Evolutionary conservation across 805 yeast genomes (phyloP).

Genomic region (Metschnikowia koreensis): DNA sequence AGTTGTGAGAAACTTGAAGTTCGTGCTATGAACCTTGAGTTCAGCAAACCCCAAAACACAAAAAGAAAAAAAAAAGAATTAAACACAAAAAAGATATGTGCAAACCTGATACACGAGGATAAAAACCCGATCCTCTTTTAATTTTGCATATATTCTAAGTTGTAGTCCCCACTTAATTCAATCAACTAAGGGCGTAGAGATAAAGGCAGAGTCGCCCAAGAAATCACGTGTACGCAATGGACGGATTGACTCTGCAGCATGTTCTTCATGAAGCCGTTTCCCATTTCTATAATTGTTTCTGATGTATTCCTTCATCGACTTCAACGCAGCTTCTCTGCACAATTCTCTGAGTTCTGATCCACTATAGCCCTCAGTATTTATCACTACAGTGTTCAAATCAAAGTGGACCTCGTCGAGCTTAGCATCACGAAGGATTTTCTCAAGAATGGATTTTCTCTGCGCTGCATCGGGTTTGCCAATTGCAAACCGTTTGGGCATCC

Average conservation of each 20-base stretch:
- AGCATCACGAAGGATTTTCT: conserved; percentile 66
- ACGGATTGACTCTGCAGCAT: conserved; percentile 47
- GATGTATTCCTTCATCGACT: conserved; percentile 84
- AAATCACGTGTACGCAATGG: conserved; percentile 69
- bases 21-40: too few species aligned
- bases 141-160: background rate
- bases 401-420: conserved; percentile 53
- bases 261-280: conserved; percentile 20
- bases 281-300: conserved; percentile 50
- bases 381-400: conserved; percentile 58
- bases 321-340: conserved; percentile 90
- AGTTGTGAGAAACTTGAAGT: too few species aligned
- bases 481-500: conserved; percentile 88
- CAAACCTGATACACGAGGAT: background rate
- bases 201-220: conserved; percentile 29
- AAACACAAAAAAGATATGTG: background rate
- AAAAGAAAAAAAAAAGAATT: background rate
- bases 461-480: conserved; percentile 65
- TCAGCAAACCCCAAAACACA: too few species aligned
- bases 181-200: conserved; percentile 16
- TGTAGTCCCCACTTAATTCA: background rate
- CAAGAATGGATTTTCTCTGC: conserved; percentile 70
- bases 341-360: conserved; percentile 91
- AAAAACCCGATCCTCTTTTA: background rate
- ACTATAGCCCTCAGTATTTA: conserved; percentile 64